Percentiles rank a stretch among this genome's conserved stretches.
These are phyloP conservation scores for Psophocarpus tetragonolobus DNA, from an alignment of 306 rosid species.

Conservation along the genomic window DNA sequence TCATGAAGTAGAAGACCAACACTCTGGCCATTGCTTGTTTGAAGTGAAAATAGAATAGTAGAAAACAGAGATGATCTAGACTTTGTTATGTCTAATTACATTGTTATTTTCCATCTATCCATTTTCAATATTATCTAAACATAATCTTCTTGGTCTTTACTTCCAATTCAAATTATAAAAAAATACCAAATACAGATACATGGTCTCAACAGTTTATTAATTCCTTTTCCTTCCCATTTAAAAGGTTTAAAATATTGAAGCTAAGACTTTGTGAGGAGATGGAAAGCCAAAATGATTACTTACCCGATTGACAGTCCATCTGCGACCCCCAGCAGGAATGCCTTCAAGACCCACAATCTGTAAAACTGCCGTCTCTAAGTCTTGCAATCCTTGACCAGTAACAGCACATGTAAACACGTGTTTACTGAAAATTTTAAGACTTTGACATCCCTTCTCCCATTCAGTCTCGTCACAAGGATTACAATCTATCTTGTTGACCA, in stretches of 20 bases:
- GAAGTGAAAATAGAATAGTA: constrained; percentile 12
- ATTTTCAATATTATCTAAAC: background rate
- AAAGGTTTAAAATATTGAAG: background rate
- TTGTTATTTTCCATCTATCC: background rate
- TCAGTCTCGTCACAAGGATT: constrained; percentile 48
- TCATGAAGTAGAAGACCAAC: background rate
- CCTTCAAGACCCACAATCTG: constrained; percentile 78
- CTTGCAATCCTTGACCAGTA: constrained; percentile 85
- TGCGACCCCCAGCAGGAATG: constrained; percentile 69
- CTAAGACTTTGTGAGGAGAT: background rate
- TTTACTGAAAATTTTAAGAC: constrained; percentile 50
- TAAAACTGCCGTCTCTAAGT: constrained; percentile 72
- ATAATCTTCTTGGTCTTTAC: background rate
- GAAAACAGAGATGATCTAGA: background rate
- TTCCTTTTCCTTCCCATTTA: constrained; percentile 7
- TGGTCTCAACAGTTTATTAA: constrained; percentile 5
- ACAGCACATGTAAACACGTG: constrained; percentile 83
- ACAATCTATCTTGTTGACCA: constrained; percentile 84
- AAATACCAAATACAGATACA: background rate
- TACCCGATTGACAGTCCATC: constrained; percentile 96
- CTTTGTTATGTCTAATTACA: background rate
- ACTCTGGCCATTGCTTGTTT: background rate
- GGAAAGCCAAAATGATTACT: background rate
- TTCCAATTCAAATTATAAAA: background rate
- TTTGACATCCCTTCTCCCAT: constrained; percentile 33